Evolutionary conservation across 2,329 filamentous ascomycete species (phyloP).

Genomic region (Aspergillus sp.): DNA sequence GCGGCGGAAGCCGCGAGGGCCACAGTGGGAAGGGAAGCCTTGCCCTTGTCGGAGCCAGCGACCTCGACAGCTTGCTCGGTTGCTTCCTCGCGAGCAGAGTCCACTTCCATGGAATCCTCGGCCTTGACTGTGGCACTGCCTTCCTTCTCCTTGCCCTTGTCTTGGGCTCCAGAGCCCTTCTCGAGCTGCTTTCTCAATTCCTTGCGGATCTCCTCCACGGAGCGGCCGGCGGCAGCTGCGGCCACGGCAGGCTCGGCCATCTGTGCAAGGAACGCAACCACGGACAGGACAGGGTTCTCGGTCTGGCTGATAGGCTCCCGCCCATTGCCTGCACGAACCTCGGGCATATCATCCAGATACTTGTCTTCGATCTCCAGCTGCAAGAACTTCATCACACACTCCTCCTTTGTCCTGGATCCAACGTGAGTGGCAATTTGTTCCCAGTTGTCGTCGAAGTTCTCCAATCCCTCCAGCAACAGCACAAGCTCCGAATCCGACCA

Average conservation of each 20-base stretch:
- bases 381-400: slow-evolving; percentile 95
- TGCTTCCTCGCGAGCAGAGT: slow-evolving; percentile 39
- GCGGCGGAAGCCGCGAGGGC: slow-evolving; percentile 84
- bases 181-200: slow-evolving; percentile 78
- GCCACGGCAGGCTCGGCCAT: slow-evolving; percentile 88
- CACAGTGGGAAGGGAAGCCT: slow-evolving; percentile 64
- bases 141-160: slow-evolving; percentile 55
- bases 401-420: slow-evolving; percentile 85
- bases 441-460: slow-evolving; percentile 96
- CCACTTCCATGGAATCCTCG: slow-evolving; percentile 64
- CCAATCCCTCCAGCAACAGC: slow-evolving; percentile 85
- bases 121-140: slow-evolving; percentile 49
- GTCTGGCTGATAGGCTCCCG: slow-evolving; percentile 86
- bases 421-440: slow-evolving; percentile 89
- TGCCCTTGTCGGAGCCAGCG: slow-evolving; percentile 47
- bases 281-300: slow-evolving; percentile 95
- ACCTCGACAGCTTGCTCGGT: slow-evolving; percentile 46
- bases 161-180: slow-evolving; percentile 48
- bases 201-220: slow-evolving; percentile 81
- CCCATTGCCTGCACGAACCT: slow-evolving; percentile 71
- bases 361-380: slow-evolving; percentile 97
- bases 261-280: slow-evolving; percentile 89
- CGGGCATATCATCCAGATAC: slow-evolving; percentile 78
- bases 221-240: slow-evolving; percentile 84
- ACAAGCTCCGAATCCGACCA: slow-evolving; percentile 92